A percentile compares a stretch with the other conserved stretches of the same genome.
Conservation (phyloP, 768 basidiomycete genomes). For the Termitomyces titanicus region DNA sequence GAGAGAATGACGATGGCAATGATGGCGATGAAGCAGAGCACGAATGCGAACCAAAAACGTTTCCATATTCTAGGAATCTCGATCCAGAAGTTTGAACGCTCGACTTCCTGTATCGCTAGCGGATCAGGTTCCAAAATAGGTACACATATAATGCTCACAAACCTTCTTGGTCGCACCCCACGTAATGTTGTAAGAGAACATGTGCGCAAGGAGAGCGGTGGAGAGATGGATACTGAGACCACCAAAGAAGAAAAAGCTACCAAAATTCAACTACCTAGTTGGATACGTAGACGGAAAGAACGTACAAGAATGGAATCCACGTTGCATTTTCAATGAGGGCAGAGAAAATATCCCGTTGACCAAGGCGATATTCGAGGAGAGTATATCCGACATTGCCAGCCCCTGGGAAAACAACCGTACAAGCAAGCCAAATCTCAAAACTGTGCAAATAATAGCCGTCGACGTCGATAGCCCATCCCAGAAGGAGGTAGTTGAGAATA, state of each 20-base stretch:
- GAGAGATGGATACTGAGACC: slow-evolving; percentile 71
- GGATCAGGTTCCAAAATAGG: too few species aligned
- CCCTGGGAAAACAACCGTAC: slow-evolving; percentile 66
- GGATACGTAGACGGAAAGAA: slow-evolving; percentile 15
- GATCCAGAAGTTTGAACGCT: slow-evolving; percentile 86
- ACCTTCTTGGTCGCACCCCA: slow-evolving; percentile 78
- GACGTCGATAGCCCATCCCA: slow-evolving; percentile 57
- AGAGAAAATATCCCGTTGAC: slow-evolving; percentile 46
- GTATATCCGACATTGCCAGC: slow-evolving; percentile 68
- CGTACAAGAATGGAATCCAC: slow-evolving; percentile 77
- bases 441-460: slow-evolving; percentile 72
- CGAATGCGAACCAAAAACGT: slow-evolving; percentile 69
- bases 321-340: slow-evolving; percentile 56
- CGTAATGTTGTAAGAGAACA: slow-evolving; percentile 74
- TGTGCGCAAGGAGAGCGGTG: slow-evolving; percentile 60
- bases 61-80: slow-evolving; percentile 83
- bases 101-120: slow-evolving; percentile 58
- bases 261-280: neutral
- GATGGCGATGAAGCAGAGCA: slow-evolving; percentile 48
- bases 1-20: slow-evolving; percentile 56
- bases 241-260: slow-evolving; percentile 76
- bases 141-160: neutral
- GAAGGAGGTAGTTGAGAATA: slow-evolving; percentile 65
- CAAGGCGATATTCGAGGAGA: slow-evolving; percentile 65
- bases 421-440: slow-evolving; percentile 74